Evolutionary conservation across 192 early-diverging fungal genomes (phyloP), one percentile per base, ranked within the genome.

Genomic region (Coemansia reversa): DNA sequence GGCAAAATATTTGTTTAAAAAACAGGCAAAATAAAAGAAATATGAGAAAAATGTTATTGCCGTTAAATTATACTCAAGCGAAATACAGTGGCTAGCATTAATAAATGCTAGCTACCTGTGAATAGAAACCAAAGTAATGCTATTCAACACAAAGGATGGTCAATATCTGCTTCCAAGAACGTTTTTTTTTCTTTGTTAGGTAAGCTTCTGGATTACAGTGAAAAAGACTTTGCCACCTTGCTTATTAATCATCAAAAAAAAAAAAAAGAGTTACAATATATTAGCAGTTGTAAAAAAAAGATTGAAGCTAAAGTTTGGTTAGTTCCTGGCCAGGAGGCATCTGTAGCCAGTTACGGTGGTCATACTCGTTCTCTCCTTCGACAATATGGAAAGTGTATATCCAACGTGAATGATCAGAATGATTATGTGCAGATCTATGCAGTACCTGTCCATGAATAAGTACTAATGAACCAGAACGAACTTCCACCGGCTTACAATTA

Each of bases 341-440:
- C 61, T 75, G 81, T 56, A 86, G 79, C 94, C 94, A 97, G 74
- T 97, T 97, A 60, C 89, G 85, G 18, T 63, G 67, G 35, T 89
- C 86, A 57, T 97, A 95, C 18, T 74, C 48, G 7, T 80, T 83
- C 1, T 68, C 47, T 5, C 92, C 92, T 45, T 97, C 95, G 69
- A 97, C 89, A 20, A 89, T 84, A 74, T 97, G 95, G 85, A 97
- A 97, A 0, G 95, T 97, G 72, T 97, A 97, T 51, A 96, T 95
- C 74, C 85, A 95, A 5, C 95, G 88, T 30, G 90, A 90, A 65
- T 88, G 85, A 35, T 76, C 66, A 24, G 91, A 93, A 14, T 64
- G 60, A 71, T 97, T 97, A 54, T 86, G 90, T 28, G 87, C 85
- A 5, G 92, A 94, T 70, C 89, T 87, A 70, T 96, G 95, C 47